phyloP scores from a whole-genome alignment of 2,329 filamentous ascomycete genomes.

The Botrytis fragariae region DNA sequence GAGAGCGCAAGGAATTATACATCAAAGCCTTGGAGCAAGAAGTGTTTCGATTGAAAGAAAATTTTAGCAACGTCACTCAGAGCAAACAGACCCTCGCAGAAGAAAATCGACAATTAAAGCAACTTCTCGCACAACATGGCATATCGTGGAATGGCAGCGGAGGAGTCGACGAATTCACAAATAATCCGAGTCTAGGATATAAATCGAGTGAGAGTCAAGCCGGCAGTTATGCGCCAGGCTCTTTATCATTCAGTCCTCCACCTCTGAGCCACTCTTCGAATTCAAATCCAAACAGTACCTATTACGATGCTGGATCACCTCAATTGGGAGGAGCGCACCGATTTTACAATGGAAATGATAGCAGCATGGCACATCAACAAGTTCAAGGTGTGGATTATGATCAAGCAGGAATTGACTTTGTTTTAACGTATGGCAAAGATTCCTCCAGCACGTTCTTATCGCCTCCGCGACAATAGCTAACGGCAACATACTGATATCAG shows the following conservation, averaged over 20 bases:
- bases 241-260: conserved; percentile 38
- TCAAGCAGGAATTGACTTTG: conserved; percentile 84
- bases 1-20: conserved; percentile 93
- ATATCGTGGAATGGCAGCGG: conserved; percentile 41
- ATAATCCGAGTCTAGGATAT: conserved; percentile 49
- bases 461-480: conserved; percentile 57
- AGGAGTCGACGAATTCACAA: conserved; percentile 37
- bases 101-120: conserved; percentile 75
- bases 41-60: conserved; percentile 82
- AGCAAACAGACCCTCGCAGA: conserved; percentile 74
- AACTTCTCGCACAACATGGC: conserved; percentile 53
- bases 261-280: conserved; percentile 27
- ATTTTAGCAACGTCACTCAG: conserved; percentile 69
- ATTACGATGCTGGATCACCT: conserved; percentile 9
- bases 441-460: conserved; percentile 64
- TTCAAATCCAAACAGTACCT: conserved; percentile 21
- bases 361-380: conserved; percentile 33
- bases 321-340: not conserved
- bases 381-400: conserved; percentile 64
- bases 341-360: conserved; percentile 22
- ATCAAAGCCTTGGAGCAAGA: conserved; percentile 93
- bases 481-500: conserved; percentile 46
- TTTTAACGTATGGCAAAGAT: conserved; percentile 72
- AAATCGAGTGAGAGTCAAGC: conserved; percentile 57
- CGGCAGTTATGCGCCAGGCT: conserved; percentile 57